These are phyloP conservation scores for Sporothrix variecibatus DNA, from an alignment of 2,329 filamentous ascomycete genomes.

Conservation along the genomic window DNA sequence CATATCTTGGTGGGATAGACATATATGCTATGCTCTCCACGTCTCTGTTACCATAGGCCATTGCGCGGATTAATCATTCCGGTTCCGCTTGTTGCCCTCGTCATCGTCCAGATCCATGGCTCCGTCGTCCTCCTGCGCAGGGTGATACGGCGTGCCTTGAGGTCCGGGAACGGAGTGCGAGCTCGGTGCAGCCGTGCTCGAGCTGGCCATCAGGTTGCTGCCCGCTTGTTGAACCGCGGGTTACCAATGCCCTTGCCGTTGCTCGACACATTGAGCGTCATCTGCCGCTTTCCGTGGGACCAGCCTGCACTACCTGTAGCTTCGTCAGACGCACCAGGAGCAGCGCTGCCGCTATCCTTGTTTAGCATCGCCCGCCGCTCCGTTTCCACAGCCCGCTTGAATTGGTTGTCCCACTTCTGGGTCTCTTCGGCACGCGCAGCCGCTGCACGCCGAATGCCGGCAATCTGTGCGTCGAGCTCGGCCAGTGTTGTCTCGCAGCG, in stretches of 20 bases:
- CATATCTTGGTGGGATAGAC: neutral
- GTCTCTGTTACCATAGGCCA: neutral
- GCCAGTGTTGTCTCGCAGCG: conserved; percentile 73
- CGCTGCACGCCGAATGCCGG: conserved; percentile 62
- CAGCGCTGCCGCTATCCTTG: conserved; percentile 28
- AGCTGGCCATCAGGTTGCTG: conserved; percentile 34
- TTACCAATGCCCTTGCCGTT: conserved; percentile 29
- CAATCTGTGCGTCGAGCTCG: conserved; percentile 76
- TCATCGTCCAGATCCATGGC: conserved; percentile 57
- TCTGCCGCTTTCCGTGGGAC: conserved; percentile 31
- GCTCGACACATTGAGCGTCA: conserved; percentile 32
- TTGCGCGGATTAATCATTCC: conserved; percentile 45
- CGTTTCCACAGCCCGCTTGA: conserved; percentile 53
- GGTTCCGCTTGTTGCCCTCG: conserved; percentile 53
- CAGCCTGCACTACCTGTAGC: conserved; percentile 12
- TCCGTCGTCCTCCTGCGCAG: conserved; percentile 45
- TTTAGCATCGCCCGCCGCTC: conserved; percentile 40
- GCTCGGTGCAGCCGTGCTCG: neutral
- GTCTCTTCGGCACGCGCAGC: conserved; percentile 54
- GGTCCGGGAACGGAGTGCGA: neutral
- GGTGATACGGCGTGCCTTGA: conserved; percentile 15
- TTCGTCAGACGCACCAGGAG: conserved; percentile 24
- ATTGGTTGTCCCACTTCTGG: conserved; percentile 48
- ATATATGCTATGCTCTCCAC: neutral
- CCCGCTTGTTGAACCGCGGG: conserved; percentile 41